Evolutionary conservation across 140 eudicot species (phyloP).

Genomic region (Oenanthe javanica): DNA sequence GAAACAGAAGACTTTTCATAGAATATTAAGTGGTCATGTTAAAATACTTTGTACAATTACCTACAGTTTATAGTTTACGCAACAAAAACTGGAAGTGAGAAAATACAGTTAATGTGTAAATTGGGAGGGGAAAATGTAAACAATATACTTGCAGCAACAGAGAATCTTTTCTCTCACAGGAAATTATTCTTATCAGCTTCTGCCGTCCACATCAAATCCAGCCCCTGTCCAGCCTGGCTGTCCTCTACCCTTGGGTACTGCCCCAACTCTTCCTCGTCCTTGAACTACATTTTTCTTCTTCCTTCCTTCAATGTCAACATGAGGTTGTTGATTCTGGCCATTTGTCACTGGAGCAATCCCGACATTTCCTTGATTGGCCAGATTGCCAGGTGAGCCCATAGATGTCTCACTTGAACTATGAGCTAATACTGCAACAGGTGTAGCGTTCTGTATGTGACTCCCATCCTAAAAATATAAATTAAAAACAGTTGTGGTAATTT

Average conservation of each 20-base stretch:
- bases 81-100: neutral
- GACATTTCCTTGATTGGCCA: slow-evolving; percentile 19
- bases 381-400: slow-evolving; percentile 7
- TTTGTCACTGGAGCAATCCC: neutral
- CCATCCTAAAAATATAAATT: neutral
- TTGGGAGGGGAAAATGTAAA: no score
- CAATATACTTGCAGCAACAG: slow-evolving; percentile 1
- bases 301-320: slow-evolving; percentile 9
- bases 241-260: slow-evolving; percentile 49
- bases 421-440: slow-evolving; percentile 4
- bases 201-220: slow-evolving; percentile 42
- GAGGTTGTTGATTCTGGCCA: slow-evolving; percentile 11
- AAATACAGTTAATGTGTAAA: neutral
- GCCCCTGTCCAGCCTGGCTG: slow-evolving; percentile 61
- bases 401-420: slow-evolving; percentile 6
- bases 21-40: neutral
- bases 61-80: neutral
- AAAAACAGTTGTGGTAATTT: neutral
- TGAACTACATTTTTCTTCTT: slow-evolving; percentile 8
- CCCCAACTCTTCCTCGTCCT: slow-evolving; percentile 54
- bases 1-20: no score
- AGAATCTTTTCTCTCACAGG: neutral
- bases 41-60: neutral
- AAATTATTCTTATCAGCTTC: neutral
- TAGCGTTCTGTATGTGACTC: neutral